Conservation (phyloP, 2,329 filamentous ascomycete genomes). For the Colletotrichum liriopes region DNA sequence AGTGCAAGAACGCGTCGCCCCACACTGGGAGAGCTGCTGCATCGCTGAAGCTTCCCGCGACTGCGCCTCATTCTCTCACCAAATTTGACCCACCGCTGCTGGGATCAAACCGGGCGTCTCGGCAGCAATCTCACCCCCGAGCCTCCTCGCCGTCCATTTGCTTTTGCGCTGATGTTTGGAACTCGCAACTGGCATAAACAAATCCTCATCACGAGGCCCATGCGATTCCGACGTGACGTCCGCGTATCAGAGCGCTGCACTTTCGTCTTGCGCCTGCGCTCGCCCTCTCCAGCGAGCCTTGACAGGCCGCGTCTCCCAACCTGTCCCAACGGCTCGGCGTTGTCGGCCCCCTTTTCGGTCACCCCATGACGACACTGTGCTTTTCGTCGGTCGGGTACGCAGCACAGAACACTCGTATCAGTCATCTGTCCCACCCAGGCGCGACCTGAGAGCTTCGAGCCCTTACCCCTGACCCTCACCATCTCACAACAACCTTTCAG, state of each 20-base stretch:
- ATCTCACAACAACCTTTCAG: slow-evolving; percentile 9
- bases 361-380: slow-evolving; percentile 35
- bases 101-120: slow-evolving; percentile 33
- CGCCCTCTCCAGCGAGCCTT: slow-evolving; percentile 5
- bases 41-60: slow-evolving; percentile 38
- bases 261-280: slow-evolving; percentile 5
- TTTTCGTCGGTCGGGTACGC: neutral
- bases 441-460: slow-evolving; percentile 15
- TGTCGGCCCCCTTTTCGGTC: slow-evolving; percentile 5
- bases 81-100: slow-evolving; percentile 5
- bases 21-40: slow-evolving; percentile 28
- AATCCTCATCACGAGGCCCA: slow-evolving; percentile 34
- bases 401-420: slow-evolving; percentile 4
- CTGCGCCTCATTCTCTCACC: slow-evolving; percentile 38
- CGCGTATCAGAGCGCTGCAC: slow-evolving; percentile 28
- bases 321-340: slow-evolving; percentile 16
- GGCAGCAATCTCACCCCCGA: slow-evolving; percentile 14
- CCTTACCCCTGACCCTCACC: slow-evolving; percentile 29
- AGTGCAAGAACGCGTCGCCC: neutral
- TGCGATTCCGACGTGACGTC: slow-evolving; percentile 23
- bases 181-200: slow-evolving; percentile 30
- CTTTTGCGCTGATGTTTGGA: slow-evolving; percentile 24
- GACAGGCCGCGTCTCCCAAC: slow-evolving; percentile 19
- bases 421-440: slow-evolving; percentile 19
- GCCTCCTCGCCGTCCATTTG: slow-evolving; percentile 4